phyloP scores from a whole-genome alignment of 2,329 filamentous ascomycete genomes.

The Nothophoma quercina region DNA sequence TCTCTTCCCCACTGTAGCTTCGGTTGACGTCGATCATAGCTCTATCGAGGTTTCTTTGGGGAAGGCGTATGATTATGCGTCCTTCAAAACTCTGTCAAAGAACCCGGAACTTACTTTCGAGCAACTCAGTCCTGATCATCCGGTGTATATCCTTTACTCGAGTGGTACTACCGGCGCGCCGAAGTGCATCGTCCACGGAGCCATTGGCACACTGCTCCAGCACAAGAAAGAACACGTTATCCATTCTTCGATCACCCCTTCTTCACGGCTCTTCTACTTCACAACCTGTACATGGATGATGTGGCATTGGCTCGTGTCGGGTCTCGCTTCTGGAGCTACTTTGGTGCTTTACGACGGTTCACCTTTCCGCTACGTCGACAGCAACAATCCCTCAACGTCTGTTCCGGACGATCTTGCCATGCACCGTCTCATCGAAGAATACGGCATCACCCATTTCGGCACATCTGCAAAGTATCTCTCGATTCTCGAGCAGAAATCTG shows the following conservation, averaged over 20 bases:
- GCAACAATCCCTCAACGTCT: slow-evolving; percentile 56
- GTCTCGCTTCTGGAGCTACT: slow-evolving; percentile 81
- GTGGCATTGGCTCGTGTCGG: slow-evolving; percentile 97
- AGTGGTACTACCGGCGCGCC: slow-evolving; percentile 87
- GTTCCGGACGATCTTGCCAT: slow-evolving; percentile 79
- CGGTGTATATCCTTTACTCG: slow-evolving; percentile 92
- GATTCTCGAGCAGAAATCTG: slow-evolving; percentile 78
- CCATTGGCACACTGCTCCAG: slow-evolving; percentile 87
- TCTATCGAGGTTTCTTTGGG: slow-evolving; percentile 49
- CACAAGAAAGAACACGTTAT: slow-evolving; percentile 96
- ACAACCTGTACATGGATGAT: slow-evolving; percentile 99
- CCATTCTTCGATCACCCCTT: slow-evolving; percentile 79
- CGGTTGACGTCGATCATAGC: slow-evolving; percentile 50
- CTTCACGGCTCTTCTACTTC: slow-evolving; percentile 86
- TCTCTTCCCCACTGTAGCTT: slow-evolving; percentile 71
- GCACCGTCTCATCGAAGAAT: slow-evolving; percentile 79
- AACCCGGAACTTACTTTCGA: slow-evolving; percentile 63
- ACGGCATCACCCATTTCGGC: slow-evolving; percentile 89
- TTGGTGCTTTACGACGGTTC: slow-evolving; percentile 92
- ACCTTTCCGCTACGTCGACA: slow-evolving; percentile 69
- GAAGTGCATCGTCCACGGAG: slow-evolving; percentile 94
- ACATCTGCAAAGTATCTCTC: slow-evolving; percentile 95
- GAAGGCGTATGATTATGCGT: slow-evolving; percentile 46
- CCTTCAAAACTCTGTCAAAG: slow-evolving; percentile 52
- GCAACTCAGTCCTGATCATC: slow-evolving; percentile 83